Conservation (phyloP, 192 early-diverging fungal genomes). For the Phycomyces blakesleeanus region DNA sequence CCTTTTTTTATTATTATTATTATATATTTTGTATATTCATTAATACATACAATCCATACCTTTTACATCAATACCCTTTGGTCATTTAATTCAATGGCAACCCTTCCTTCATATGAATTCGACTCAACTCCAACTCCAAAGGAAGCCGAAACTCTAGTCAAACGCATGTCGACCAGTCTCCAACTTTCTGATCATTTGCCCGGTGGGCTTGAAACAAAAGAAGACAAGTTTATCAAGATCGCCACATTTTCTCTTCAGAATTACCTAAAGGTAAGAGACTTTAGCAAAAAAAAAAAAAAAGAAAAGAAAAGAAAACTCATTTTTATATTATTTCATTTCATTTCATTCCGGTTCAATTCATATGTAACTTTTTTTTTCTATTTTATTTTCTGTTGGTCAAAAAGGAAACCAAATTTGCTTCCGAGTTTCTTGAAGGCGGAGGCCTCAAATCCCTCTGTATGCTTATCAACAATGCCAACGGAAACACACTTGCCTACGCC, state of each 20-base stretch:
- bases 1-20: not conserved
- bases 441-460: constrained; percentile 57
- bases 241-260: constrained; percentile 62
- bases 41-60: no score
- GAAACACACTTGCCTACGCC: constrained; percentile 70
- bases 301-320: no score
- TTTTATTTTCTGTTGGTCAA: not conserved
- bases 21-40: not conserved
- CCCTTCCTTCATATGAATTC: constrained; percentile 8
- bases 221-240: constrained; percentile 54
- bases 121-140: constrained; percentile 15
- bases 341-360: no score
- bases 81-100: constrained; percentile 1
- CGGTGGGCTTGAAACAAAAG: constrained; percentile 24
- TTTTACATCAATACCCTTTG: no score
- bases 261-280: constrained; percentile 48
- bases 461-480: constrained; percentile 51
- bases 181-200: constrained; percentile 1
- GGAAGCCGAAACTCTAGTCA: constrained; percentile 26
- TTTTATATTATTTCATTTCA: no score
- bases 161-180: constrained; percentile 20
- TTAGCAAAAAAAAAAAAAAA: no score
- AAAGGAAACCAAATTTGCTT: constrained; percentile 62
- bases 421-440: constrained; percentile 54
- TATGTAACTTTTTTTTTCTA: no score